A percentile compares a stretch with the other conserved stretches of the same genome.
phyloP scores from a whole-genome alignment of 306 rosid species.

The Purshia tridentata region DNA sequence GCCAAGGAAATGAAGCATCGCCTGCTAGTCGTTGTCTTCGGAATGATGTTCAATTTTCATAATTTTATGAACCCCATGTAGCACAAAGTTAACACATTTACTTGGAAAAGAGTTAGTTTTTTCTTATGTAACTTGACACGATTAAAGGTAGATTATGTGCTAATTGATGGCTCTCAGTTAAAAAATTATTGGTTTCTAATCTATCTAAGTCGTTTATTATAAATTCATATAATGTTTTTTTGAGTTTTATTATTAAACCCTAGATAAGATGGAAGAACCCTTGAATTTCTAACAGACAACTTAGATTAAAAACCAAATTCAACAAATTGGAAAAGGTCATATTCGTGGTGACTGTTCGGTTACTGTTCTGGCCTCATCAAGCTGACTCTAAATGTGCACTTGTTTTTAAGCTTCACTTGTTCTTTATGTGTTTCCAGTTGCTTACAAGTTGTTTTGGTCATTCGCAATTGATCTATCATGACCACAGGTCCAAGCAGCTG shows the following conservation, averaged over 20 bases:
- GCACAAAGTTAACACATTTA: background rate
- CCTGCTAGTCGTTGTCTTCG: too few relatives aligned
- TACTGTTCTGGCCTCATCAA: background rate
- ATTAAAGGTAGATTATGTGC: background rate
- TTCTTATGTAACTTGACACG: background rate
- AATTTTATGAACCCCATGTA: background rate
- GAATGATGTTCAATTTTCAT: background rate
- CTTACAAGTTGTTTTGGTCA: background rate
- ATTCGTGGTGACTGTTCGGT: background rate
- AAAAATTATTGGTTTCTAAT: too few relatives aligned
- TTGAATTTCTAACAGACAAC: too few relatives aligned
- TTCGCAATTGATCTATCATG: background rate
- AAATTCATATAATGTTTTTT: too few relatives aligned
- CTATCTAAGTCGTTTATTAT: too few relatives aligned
- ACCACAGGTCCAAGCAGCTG: constrained; percentile 74
- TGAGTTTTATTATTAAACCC: too few relatives aligned
- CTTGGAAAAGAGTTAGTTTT: background rate
- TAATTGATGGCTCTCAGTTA: background rate
- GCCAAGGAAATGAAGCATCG: too few relatives aligned
- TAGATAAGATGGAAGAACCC: too few relatives aligned
- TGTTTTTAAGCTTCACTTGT: background rate
- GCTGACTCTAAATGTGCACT: background rate
- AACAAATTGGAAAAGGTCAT: background rate
- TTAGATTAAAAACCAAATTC: too few relatives aligned
- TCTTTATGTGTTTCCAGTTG: background rate